phyloP scores from a whole-genome alignment of 2,329 filamentous ascomycete species.

The Talaromyces sp. region DNA sequence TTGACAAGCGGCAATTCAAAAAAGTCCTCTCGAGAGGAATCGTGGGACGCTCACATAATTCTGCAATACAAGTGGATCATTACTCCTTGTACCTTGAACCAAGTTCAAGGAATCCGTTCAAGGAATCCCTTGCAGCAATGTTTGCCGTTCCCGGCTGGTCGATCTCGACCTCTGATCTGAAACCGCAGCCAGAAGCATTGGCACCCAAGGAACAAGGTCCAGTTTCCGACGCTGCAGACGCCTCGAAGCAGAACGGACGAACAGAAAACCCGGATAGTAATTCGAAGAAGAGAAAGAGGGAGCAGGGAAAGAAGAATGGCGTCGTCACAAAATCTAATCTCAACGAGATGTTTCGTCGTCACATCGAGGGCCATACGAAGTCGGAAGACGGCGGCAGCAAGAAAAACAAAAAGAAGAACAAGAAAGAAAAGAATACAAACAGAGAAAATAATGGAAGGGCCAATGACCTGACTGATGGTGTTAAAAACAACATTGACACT shows the following conservation, averaged over 20 bases:
- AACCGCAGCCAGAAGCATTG: constrained; percentile 56
- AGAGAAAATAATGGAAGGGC: constrained; percentile 11
- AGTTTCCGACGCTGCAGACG: constrained; percentile 16
- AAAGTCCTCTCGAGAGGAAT: background rate
- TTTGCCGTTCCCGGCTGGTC: constrained; percentile 95
- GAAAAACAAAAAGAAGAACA: constrained; percentile 23
- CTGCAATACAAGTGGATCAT: background rate
- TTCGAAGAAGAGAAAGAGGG: constrained; percentile 49
- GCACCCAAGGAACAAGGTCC: constrained; percentile 49
- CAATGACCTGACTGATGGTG: constrained; percentile 22
- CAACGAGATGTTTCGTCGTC: constrained; percentile 69
- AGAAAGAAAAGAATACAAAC: constrained; percentile 19
- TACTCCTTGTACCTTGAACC: background rate
- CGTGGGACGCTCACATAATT: background rate
- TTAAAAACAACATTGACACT: constrained; percentile 10
- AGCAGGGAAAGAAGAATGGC: constrained; percentile 19
- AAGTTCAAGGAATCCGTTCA: background rate
- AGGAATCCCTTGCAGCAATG: constrained; percentile 42
- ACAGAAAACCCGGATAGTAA: constrained; percentile 12
- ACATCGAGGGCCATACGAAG: constrained; percentile 61
- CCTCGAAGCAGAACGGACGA: constrained; percentile 12
- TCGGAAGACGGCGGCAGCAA: constrained; percentile 23
- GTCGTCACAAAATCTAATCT: constrained; percentile 65
- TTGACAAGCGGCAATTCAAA: background rate
- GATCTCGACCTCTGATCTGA: constrained; percentile 65